These are phyloP conservation scores for Trichophyton mentagrophytes DNA, from an alignment of 2,329 filamentous ascomycete genomes.

Conservation along the genomic window DNA sequence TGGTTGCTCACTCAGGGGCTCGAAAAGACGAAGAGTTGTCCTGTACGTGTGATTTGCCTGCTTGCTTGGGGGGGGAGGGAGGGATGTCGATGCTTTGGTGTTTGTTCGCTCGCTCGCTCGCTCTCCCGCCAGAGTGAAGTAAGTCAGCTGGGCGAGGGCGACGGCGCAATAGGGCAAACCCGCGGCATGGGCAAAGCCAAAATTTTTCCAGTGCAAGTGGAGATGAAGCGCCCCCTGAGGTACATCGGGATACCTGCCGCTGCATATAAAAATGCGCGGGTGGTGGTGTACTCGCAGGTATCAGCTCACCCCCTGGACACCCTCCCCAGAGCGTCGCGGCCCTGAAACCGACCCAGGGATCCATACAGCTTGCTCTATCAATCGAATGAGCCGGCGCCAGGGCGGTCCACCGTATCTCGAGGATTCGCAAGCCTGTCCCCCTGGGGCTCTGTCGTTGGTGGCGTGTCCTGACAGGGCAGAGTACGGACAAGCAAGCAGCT, in stretches of 20 bases:
- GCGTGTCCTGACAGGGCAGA: neutral
- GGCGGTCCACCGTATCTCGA: neutral
- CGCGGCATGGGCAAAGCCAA: constrained; percentile 1
- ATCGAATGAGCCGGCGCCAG: neutral
- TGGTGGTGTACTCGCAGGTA: neutral
- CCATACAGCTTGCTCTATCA: neutral
- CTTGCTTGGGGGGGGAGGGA: no score
- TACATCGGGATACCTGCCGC: neutral
- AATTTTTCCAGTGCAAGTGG: neutral
- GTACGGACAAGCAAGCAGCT: neutral
- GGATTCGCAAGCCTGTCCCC: neutral
- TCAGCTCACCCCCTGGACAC: neutral
- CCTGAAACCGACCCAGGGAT: neutral
- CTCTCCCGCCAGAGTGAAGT: neutral
- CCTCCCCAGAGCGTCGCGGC: neutral
- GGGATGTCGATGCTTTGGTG: no score
- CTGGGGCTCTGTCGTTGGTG: neutral
- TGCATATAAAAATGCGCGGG: neutral
- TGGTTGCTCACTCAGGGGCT: neutral
- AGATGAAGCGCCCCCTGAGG: neutral
- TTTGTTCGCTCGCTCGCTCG: no score
- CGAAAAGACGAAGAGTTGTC: neutral
- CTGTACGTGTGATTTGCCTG: neutral
- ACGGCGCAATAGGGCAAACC: constrained; percentile 1
- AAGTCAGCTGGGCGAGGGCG: constrained; percentile 2